A percentile compares a stretch with the other conserved stretches of the same genome.
Evolutionary conservation across 371 early-diverging fungal species (phyloP).

Genomic region (Mucor racemosus): DNA sequence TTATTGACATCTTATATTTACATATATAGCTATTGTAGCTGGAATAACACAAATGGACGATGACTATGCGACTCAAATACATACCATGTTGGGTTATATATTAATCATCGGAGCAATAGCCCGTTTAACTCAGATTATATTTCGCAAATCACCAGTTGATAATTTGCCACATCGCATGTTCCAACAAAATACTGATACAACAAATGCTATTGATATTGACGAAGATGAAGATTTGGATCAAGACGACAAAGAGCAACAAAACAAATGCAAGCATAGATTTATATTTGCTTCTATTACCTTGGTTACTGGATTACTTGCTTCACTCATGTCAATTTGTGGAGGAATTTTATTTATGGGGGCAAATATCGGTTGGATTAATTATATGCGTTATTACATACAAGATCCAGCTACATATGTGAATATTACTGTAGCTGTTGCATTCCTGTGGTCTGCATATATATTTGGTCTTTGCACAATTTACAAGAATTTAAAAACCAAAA

Average conservation of each 20-base stretch:
- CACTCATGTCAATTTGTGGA: constrained; percentile 36
- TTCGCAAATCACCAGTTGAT: constrained; percentile 48
- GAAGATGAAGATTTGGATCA: constrained; percentile 25
- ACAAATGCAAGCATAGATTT: constrained; percentile 37
- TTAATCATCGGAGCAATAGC: constrained; percentile 39
- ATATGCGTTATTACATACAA: constrained; percentile 39
- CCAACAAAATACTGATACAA: constrained; percentile 21
- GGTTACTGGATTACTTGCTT: constrained; percentile 34
- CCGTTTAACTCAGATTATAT: constrained; percentile 41
- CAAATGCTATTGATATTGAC: constrained; percentile 4
- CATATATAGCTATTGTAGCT: constrained; percentile 21
- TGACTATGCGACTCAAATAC: constrained; percentile 33
- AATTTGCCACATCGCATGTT: constrained; percentile 45
- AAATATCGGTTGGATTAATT: constrained; percentile 41
- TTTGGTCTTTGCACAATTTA: constrained; percentile 72
- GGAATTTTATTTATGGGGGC: constrained; percentile 49
- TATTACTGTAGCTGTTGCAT: constrained; percentile 36
- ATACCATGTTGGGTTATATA: constrained; percentile 43
- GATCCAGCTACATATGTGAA: constrained; percentile 47
- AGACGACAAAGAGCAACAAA: constrained; percentile 8
- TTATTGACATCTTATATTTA: neutral
- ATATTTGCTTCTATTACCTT: constrained; percentile 44
- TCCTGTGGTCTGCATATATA: constrained; percentile 45
- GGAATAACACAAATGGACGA: constrained; percentile 32
- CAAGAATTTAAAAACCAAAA: constrained; percentile 24